Evolutionary conservation across 306 rosid species (phyloP), one percentile per base, ranked within the genome.

Genomic region (Boehmeria nivea): DNA sequence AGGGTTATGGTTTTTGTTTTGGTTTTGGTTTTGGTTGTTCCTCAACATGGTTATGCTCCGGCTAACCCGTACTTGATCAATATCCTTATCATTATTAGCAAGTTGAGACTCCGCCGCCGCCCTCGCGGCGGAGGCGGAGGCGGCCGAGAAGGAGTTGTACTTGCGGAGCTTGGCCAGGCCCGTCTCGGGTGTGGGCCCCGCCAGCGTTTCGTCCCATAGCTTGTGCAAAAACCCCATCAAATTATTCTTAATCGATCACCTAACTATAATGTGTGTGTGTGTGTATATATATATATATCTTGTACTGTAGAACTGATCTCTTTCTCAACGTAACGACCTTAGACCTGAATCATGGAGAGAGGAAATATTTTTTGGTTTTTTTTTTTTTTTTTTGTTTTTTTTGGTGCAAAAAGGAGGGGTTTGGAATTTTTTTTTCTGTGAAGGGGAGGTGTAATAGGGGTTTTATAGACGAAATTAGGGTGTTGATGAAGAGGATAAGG

Each of bases 181-280:
- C 34, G 85, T 51, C n/a, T 91, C 98, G 2, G 98, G 98, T 18
- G 87, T 16, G 12, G 98, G 96, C 10, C 98, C 98, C 48, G 96
- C 98, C 28, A 91, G 66, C 38, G 94, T 87, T 72, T 91, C 98
- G 84, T 91, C 98, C 98, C 98, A 91, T 10, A 91, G 80, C 73
- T 84, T 91, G 49, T 84, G 76, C 53, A 91, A 88, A 64, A 91
- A 80, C 67, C 85, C 83, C 96, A 91, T 91, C 25, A 24, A 39
- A 16, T n/a, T 62, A 62, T 18, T 37, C 19, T 20, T 40, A 43
- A 11, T 5, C 17, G 37, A 26, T 13, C 57, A 31, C n/a, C n/a
- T n/a, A n/a, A n/a, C n/a, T n/a, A n/a, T n/a, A n/a, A n/a, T n/a
- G n/a, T n/a, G n/a, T 14, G 37, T 22, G 21, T 21, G 14, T 25